Evolutionary conservation across 495 filamentous ascomycete species (phyloP).

Genomic region (Wilcoxina mikolae): DNA sequence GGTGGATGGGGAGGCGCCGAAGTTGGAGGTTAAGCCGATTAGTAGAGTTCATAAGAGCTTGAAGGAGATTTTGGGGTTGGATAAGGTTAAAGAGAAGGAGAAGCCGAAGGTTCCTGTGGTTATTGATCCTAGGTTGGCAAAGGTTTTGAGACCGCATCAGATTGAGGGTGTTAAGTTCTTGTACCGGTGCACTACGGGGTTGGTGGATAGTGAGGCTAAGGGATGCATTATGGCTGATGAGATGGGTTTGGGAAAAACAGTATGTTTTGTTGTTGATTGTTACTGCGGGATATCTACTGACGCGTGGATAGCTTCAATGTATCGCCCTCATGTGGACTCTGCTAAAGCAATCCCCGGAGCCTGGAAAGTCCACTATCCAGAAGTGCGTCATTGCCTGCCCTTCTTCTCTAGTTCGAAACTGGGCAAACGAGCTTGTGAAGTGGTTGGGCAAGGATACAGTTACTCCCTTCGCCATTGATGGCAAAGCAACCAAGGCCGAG

Average conservation of each 20-base stretch:
- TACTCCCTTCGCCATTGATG: constrained; percentile 89
- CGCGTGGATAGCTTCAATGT: constrained; percentile 43
- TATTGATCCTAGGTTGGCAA: constrained; percentile 81
- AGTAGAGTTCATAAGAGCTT: constrained; percentile 73
- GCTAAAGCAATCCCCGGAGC: constrained; percentile 85
- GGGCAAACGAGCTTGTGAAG: constrained; percentile 90
- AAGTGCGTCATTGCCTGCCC: constrained; percentile 99
- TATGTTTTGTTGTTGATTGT: constrained; percentile 33
- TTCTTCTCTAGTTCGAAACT: constrained; percentile 90
- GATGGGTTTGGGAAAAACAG: constrained; percentile 94
- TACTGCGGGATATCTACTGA: neutral
- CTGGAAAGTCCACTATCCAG: constrained; percentile 82
- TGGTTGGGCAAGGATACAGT: constrained; percentile 90
- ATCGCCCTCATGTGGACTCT: constrained; percentile 88
- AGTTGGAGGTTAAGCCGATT: constrained; percentile 30
- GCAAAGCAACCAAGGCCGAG: constrained; percentile 89
- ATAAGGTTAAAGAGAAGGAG: constrained; percentile 55
- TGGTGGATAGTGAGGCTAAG: constrained; percentile 87
- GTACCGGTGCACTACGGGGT: constrained; percentile 80
- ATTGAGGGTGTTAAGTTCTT: constrained; percentile 98
- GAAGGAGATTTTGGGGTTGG: constrained; percentile 88
- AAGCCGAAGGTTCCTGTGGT: constrained; percentile 87
- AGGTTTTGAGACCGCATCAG: constrained; percentile 90
- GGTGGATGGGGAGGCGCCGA: constrained; percentile 38
- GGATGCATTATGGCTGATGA: constrained; percentile 99